Evolutionary conservation across 2,329 filamentous ascomycete genomes (phyloP), one percentile per base, ranked within the genome.

Genomic region (Alternaria alternata): DNA sequence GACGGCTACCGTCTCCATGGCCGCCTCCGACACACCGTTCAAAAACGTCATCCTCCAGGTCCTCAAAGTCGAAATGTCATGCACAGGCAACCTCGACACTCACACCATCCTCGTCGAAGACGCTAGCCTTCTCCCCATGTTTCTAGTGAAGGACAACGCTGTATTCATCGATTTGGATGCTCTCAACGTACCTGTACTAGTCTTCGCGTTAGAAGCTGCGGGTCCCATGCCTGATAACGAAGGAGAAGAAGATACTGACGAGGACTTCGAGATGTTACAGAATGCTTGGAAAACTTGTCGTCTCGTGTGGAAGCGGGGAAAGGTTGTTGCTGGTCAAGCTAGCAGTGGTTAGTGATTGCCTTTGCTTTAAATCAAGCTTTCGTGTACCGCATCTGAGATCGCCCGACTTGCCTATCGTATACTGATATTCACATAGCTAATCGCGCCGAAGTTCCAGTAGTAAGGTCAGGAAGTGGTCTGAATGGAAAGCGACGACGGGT

Each of bases 71-170:
- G 53, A 22, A 26, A 38, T 55, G 32, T 6, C n/a, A 26, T 55
- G 53, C 16, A 51, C 48, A 9, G 36, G 36, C 34, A 28, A 41
- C 43, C 8, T 48, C 11, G 32, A 39, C 32, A 55, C 43, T 18
- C 12, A 39, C 5, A 47, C 30, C 7, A 48, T 55, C 3, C 12
- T 55, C 7, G 20, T 48, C 43, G 34, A 55, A 20, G 34, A 55
- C 18, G 5, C 34, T 16, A 38, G 22, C 14, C n/a, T 55, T 22
- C 53, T 55, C 7, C 32, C 34, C 22, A 55, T 48, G 53, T 55
- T 55, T 30, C n/a, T 22, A 18, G 14, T 32, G 11, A 32, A 20
- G 24, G 2, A 32, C 2, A 16, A 12, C 7, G 28, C 34, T 6
- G 20, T 39, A 16, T 7, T 30, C 32, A 32, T 55, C n/a, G 43